Evolutionary conservation across 2,329 filamentous ascomycete species (phyloP), one percentile per base, ranked within the genome.

Genomic region (Penicillium sp.): DNA sequence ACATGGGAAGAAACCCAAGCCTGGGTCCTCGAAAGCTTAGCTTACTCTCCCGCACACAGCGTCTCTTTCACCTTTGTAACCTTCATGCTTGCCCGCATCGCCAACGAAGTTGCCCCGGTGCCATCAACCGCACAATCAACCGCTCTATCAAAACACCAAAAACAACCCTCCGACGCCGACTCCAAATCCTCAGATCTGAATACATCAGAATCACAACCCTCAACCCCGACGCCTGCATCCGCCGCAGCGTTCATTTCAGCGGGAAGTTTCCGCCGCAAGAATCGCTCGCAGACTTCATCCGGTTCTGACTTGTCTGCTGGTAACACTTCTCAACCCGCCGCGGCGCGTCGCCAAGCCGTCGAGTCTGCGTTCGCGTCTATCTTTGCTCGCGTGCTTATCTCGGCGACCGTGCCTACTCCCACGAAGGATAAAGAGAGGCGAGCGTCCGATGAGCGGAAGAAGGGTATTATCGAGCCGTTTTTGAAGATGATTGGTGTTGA

Each of bases 21-120:
- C 35, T 78, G 76, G 67, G 74, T 94, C 1, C 81, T 96, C 5
- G 92, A 96, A 59, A 80, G 87, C 2, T 79, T 96, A 2, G 81
- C 87, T 0, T 76, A 81, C 2, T 80, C 83, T 0, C 88, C 90
- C 0, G 86, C 87, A 44, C 88, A 95, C 72, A 94, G 90, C 66
- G 92, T 96, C 49, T 88, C 88, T 0, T 95, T 96, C 64, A 88
- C 95, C 2, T 91, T 96, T 58, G 75, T 96, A 14, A 90, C 87
- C 0, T 85, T 89, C 8, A 92, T 91, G 72, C 78, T 96, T 10
- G 78, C 79, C 20, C 78, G 80, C 10, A 77, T 87, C 33, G 73
- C 79, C 25, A 75, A 76, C 30, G 83, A 87, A 62, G 70, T 85
- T 6, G 73, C 73, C 2, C 76, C 78, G 0, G 65, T 76, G 0